A percentile compares a stretch with the other conserved stretches of the same genome.
Evolutionary conservation across 2,329 filamentous ascomycete genomes (phyloP).

Genomic region (Fusarium equiseti): DNA sequence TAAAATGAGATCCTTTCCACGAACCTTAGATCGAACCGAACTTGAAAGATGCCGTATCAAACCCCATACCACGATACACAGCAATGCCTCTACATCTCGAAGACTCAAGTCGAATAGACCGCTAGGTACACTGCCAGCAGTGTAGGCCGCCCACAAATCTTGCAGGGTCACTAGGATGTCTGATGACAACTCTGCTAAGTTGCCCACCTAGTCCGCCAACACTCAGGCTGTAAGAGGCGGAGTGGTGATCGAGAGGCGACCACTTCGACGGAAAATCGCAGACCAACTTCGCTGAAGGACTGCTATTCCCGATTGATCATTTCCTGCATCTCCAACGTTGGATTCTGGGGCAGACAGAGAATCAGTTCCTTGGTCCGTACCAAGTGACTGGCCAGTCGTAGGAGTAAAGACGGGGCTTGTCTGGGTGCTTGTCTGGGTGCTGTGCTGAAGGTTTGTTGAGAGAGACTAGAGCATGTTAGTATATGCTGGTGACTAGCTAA

Average conservation of each 20-base stretch:
- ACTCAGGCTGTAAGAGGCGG: neutral
- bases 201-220: neutral
- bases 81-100: neutral
- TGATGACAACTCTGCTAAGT: neutral
- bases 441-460: neutral
- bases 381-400: fast-evolving
- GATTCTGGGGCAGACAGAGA: fast-evolving
- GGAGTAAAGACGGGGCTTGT: too few relatives aligned
- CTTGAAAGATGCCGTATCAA: neutral
- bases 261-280: neutral
- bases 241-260: neutral
- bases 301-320: neutral
- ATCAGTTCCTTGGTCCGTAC: neutral
- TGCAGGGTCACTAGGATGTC: neutral
- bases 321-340: fast-evolving
- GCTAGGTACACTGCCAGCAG: too few relatives aligned
- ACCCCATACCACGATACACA: neutral
- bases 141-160: too few relatives aligned
- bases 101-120: neutral
- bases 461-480: neutral
- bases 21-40: neutral
- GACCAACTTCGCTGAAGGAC: neutral
- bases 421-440: neutral
- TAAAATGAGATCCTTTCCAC: neutral
- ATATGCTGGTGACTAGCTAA: neutral